Base-by-base conservation (phyloP, 495 filamentous ascomycete genomes). In the Aspergillus taichungensis region DNA sequence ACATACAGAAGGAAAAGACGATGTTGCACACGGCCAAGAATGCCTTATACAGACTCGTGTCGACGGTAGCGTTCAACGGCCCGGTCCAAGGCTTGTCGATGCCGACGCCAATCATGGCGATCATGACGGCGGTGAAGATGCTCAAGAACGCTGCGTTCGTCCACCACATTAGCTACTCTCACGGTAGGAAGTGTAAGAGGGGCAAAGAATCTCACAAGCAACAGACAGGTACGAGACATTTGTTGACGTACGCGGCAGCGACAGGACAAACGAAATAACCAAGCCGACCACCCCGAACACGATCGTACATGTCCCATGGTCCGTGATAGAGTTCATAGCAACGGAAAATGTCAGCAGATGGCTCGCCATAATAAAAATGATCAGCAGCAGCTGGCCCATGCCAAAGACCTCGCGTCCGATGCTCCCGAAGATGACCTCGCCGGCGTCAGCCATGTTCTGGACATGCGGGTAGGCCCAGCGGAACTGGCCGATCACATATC, bases 261-360 rank as follows among this genome's bases (percentile, higher is more conserved):
- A 79, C 10, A 82, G 64, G 35, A 80, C 37, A 13, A 83, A 71
- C 9, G 76, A 79, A 9, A 89, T 63, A 39, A 82, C 55, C 45
- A 82, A 65, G 12, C 82, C 85, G 13, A 84, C 68, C 18, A 84
- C 59, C 18, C 72, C 73, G 52, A 83, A 90, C 3, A 80, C 70
- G 45, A 88, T 76, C 4, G 82, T 80, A 57, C 87, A 91, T 0
- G 72, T 64, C 3, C 69, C 77, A 54, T 85, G 74, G 1, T 77
- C 58, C 5, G 81, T 79, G 35, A 89, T 62, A 13, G 71, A 77
- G 41, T 82, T 81, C 60, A 88, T 75, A 58, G 80, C 78, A 47
- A 90, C 84, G 8, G 75, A 76, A 53, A 87, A 87, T 0, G 81
- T 84, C 34, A 89, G 65, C 37, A 88, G 72, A 53, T 91, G 86